phyloP scores from a whole-genome alignment of 2,329 filamentous ascomycete genomes.

The Microcera coccophila region DNA sequence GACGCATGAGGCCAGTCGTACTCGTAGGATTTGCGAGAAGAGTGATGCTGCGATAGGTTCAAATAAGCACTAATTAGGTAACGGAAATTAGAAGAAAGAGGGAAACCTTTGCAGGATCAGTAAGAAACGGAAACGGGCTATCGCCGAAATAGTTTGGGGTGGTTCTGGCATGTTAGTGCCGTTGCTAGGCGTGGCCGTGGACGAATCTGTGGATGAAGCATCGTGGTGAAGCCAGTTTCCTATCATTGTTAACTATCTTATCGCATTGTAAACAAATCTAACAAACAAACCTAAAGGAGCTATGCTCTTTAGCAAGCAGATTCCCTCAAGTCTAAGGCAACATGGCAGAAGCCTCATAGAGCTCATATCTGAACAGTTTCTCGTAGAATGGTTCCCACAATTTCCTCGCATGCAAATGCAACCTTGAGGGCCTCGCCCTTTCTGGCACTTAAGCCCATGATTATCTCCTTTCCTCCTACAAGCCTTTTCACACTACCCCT shows the following conservation, averaged over 20 bases:
- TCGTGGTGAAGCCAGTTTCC: neutral
- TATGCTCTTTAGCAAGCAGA: neutral
- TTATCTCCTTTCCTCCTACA: conserved; percentile 51
- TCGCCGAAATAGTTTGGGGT: neutral
- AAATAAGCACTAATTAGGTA: too few species aligned
- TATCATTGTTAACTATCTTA: neutral
- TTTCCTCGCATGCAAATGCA: conserved; percentile 80
- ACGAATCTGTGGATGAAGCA: neutral
- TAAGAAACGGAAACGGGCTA: too few species aligned
- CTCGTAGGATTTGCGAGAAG: too few species aligned
- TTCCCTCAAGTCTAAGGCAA: neutral
- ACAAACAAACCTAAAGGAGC: neutral
- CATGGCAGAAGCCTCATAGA: neutral
- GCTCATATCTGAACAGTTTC: conserved; percentile 16
- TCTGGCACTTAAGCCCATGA: conserved; percentile 54
- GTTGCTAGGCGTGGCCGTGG: neutral
- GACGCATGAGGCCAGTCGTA: too few species aligned
- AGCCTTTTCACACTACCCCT: conserved; percentile 61
- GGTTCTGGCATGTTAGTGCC: neutral
- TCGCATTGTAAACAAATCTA: neutral
- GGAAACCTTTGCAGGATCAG: too few species aligned
- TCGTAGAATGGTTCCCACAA: conserved; percentile 58
- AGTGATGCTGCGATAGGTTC: too few species aligned
- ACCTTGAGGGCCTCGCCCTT: conserved; percentile 55
- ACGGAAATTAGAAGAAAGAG: too few species aligned